Evolutionary conservation across 2,329 filamentous ascomycete genomes (phyloP).

Genomic region (Plectosphaerella cucumerina): DNA sequence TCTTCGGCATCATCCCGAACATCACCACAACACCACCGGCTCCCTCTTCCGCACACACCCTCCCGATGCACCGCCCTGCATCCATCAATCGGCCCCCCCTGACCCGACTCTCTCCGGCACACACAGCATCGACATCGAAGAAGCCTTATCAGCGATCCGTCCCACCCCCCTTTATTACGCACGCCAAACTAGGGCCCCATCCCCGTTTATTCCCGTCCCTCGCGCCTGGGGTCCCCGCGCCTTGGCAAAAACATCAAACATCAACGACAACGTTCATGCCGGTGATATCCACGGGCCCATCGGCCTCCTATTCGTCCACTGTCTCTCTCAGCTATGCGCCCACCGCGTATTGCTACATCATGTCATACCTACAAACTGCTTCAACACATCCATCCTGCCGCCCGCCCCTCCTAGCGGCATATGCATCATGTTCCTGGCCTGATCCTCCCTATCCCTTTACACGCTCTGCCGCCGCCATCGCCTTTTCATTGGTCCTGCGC

Average conservation of each 20-base stretch:
- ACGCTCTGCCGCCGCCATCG: slow-evolving; percentile 17
- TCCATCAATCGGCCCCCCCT: not conserved
- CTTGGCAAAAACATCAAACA: not conserved
- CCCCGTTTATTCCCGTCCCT: not conserved
- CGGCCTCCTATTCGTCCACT: too few species aligned
- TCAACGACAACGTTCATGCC: too few species aligned
- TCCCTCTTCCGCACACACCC: not conserved
- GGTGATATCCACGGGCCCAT: too few species aligned
- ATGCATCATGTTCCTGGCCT: too few species aligned
- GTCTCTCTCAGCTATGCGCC: too few species aligned
- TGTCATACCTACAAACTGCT: too few species aligned
- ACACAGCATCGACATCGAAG: not conserved
- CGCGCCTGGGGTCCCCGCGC: not conserved
- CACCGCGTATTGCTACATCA: too few species aligned
- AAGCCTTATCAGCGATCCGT: not conserved
- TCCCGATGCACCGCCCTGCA: not conserved
- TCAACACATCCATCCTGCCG: too few species aligned
- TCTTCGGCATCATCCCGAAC: too few species aligned
- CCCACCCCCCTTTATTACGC: not conserved
- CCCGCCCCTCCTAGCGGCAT: too few species aligned
- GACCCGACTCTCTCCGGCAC: not conserved
- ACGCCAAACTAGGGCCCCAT: not conserved
- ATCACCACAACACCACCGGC: too few species aligned
- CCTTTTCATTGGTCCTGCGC: slow-evolving; percentile 40
- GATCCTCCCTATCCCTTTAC: too few species aligned